Evolutionary conservation across 192 early-diverging fungal genomes (phyloP).

Genomic region (Coemansia erecta): DNA sequence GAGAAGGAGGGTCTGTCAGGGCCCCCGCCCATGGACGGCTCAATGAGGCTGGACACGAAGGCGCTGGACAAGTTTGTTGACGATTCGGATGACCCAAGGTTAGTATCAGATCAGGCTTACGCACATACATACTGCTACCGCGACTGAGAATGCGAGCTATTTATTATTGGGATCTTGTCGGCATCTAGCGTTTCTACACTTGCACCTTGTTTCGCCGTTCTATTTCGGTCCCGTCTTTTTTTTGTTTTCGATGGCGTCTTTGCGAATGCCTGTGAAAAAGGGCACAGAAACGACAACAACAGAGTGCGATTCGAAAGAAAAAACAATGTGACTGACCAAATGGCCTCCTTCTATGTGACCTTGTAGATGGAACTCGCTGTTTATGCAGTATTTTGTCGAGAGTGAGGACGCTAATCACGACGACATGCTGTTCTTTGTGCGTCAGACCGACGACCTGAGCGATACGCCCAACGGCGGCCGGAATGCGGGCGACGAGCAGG

Average conservation of each 20-base stretch:
- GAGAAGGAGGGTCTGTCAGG: conserved; percentile 50
- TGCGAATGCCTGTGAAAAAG: too few relatives aligned
- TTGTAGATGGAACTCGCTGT: conserved; percentile 52
- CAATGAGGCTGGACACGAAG: conserved; percentile 41
- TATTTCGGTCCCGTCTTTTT: too few relatives aligned
- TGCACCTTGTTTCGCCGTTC: too few relatives aligned
- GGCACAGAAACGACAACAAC: too few relatives aligned
- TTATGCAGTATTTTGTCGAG: conserved; percentile 69
- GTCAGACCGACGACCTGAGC: conserved; percentile 39
- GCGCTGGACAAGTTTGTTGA: conserved; percentile 50
- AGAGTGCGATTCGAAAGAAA: too few relatives aligned
- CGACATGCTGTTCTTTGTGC: conserved; percentile 87
- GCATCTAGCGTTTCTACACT: too few relatives aligned
- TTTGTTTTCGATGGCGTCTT: too few relatives aligned
- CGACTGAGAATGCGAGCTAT: too few relatives aligned
- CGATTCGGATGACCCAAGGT: conserved; percentile 53
- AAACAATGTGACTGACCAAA: too few relatives aligned
- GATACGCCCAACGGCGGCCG: conserved; percentile 14
- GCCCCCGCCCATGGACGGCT: conserved; percentile 52
- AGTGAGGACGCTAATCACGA: conserved; percentile 67
- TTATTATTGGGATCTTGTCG: too few relatives aligned
- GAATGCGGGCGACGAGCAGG: conserved; percentile 34
- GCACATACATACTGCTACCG: too few relatives aligned
- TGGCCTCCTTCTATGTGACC: background rate
- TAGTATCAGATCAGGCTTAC: background rate